A percentile compares a stretch with the other conserved stretches of the same genome.
phyloP scores from a whole-genome alignment of 441 rosid genomes.

The Mallotus japonicus region DNA sequence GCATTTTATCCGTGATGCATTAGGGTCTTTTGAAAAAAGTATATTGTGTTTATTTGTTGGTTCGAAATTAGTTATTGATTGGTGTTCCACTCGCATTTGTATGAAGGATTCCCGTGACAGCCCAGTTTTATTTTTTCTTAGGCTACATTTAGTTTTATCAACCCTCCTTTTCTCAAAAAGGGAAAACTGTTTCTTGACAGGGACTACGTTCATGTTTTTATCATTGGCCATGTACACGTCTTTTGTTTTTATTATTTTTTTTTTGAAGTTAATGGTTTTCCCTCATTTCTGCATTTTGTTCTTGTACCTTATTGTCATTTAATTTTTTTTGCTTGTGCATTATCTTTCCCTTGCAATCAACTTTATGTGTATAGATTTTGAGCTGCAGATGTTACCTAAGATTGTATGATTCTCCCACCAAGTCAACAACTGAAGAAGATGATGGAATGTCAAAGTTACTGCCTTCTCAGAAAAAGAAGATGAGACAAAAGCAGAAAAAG shows the following conservation, averaged over 20 bases:
- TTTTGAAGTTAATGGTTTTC: background rate
- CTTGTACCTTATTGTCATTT: background rate
- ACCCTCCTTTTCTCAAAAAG: too few relatives aligned
- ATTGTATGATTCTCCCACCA: constrained; percentile 80
- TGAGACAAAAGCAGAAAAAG: constrained; percentile 86
- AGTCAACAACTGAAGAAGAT: constrained; percentile 73
- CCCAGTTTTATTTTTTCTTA: too few relatives aligned
- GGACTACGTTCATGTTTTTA: background rate
- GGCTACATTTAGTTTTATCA: too few relatives aligned
- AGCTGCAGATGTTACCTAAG: constrained; percentile 83
- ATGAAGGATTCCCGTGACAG: background rate
- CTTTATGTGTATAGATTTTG: constrained; percentile 24
- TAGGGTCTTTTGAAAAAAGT: background rate
- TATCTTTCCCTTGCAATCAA: background rate
- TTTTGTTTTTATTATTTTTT: too few relatives aligned
- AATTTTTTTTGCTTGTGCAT: background rate
- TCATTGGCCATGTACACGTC: background rate
- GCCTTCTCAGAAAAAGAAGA: constrained; percentile 94
- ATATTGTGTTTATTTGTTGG: background rate
- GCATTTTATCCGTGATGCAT: background rate
- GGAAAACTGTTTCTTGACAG: too few relatives aligned
- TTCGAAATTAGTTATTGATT: constrained; percentile 1
- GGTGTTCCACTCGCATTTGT: background rate
- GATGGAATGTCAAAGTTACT: constrained; percentile 74
- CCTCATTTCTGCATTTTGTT: background rate